Base-by-base conservation (phyloP, 1,139 yeast genomes). In the Lodderomyces beijingensis region DNA sequence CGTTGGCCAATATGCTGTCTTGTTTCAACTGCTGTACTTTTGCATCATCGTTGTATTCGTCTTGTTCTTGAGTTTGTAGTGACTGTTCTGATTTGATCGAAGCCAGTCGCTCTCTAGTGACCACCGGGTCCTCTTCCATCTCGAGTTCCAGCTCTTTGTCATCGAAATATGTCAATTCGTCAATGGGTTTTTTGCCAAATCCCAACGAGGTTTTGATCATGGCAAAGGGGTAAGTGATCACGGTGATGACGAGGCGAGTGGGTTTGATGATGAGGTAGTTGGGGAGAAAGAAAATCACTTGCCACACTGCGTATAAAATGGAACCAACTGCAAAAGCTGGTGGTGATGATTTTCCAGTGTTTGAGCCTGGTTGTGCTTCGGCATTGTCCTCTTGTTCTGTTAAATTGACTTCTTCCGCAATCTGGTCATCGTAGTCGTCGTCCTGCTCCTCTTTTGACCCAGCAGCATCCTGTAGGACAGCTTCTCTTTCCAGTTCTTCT, bases 21-120 rank as follows among this genome's bases (percentile, higher is more conserved):
- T 59, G 66, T 41, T 58, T 64, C 31, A 56, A 56, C 30, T 68
- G 50, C 40, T 70, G 75, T 14, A 73, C 65, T 41, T 65, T 67
- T 27, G 62, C 65, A 35, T 59, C 61, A 27, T 33, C 30, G 16
- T 28, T 18, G 15, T 37, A 32, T 7, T 34, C 35, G 23, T 27
- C 35, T 16, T 25, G 28, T 4, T 30, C 28, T 5, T 11, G 25
- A 16, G 31, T 13, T 3, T 17, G 18, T 12, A 19, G 9, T 22
- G 28, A 19, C 12, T 14, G 6, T 13, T 36, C 4, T 8, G 34
- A 12, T 10, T 33, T 17, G 16, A 35, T 2, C 13, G 29, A 13
- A 17, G 27, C 7, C 15, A 28, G 31, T 8, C 22, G 16, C 17
- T 28, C 36, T 16, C 41, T 34, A 7, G 43, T 41, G 3, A 42